Evolutionary conservation across 2,329 filamentous ascomycete genomes (phyloP).

Genomic region (Phialocephala sp.): DNA sequence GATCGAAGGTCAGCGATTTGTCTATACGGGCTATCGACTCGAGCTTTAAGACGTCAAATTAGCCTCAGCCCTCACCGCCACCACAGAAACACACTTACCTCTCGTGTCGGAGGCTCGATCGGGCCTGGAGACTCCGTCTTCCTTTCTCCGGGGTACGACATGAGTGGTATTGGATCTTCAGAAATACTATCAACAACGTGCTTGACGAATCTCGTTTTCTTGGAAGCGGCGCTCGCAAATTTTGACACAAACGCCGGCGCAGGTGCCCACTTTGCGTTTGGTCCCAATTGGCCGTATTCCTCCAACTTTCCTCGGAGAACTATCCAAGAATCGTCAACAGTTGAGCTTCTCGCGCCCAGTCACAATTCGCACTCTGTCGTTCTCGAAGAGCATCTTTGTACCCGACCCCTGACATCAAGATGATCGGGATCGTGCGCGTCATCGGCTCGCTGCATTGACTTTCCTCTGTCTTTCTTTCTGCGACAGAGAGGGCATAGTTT

Average conservation of each 20-base stretch:
- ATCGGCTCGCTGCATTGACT: conserved; percentile 10
- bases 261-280: conserved; percentile 15
- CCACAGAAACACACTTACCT: conserved; percentile 26
- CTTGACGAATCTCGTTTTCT: conserved; percentile 25
- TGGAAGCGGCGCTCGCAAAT: conserved; percentile 8
- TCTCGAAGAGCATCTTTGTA: conserved; percentile 11
- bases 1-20: conserved; percentile 39
- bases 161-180: conserved; percentile 10
- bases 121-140: conserved; percentile 25
- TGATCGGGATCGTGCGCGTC: conserved; percentile 16
- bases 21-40: conserved; percentile 41
- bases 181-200: conserved; percentile 18
- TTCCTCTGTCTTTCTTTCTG: conserved; percentile 22
- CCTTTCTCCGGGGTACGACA: conserved; percentile 14
- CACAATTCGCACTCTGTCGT: conserved; percentile 12
- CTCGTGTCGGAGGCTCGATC: conserved; percentile 31
- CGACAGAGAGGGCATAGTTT: conserved; percentile 18
- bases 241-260: conserved; percentile 13
- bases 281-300: conserved; percentile 25
- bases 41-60: conserved; percentile 34
- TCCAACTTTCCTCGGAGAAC: conserved; percentile 25
- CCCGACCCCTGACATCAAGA: conserved; percentile 17
- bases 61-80: conserved; percentile 13
- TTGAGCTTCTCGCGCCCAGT: conserved; percentile 37
- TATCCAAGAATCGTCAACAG: conserved; percentile 36